Evolutionary conservation across 1,284 basidiomycete species (phyloP).

Genomic region (Hemileia vastatrix): DNA sequence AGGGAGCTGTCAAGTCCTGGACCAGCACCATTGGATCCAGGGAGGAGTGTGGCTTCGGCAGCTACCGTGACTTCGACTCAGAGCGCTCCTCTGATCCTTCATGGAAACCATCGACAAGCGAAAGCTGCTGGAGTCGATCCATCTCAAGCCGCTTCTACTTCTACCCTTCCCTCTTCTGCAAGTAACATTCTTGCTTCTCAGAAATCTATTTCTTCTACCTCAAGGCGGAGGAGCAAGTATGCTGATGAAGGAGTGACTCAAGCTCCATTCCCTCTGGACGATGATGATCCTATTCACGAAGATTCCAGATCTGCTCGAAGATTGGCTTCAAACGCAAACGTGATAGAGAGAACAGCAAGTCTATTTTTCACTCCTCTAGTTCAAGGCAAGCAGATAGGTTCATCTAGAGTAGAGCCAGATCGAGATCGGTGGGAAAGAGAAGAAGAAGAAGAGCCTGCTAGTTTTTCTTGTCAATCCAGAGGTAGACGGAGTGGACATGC

Average conservation of each 20-base stretch:
- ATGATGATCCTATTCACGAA: background rate
- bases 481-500: background rate
- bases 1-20: background rate
- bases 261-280: background rate
- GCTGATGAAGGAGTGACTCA: background rate
- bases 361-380: background rate
- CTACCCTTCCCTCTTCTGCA: background rate
- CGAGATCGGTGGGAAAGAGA: background rate
- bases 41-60: background rate
- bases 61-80: constrained; percentile 23
- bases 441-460: background rate
- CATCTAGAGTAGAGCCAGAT: background rate
- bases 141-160: background rate
- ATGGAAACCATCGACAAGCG: constrained; percentile 29
- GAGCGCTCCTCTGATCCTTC: constrained; percentile 25
- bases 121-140: constrained; percentile 8
- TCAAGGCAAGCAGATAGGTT: background rate
- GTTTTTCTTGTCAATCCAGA: background rate
- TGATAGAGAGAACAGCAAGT: background rate
- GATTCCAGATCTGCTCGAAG: background rate
- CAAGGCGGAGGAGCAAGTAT: background rate
- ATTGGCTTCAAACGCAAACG: background rate
- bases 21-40: background rate
- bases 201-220: background rate
- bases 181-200: background rate